Conservation (phyloP, 2,329 filamentous ascomycete genomes). For the Cordyceps farinosa region DNA sequence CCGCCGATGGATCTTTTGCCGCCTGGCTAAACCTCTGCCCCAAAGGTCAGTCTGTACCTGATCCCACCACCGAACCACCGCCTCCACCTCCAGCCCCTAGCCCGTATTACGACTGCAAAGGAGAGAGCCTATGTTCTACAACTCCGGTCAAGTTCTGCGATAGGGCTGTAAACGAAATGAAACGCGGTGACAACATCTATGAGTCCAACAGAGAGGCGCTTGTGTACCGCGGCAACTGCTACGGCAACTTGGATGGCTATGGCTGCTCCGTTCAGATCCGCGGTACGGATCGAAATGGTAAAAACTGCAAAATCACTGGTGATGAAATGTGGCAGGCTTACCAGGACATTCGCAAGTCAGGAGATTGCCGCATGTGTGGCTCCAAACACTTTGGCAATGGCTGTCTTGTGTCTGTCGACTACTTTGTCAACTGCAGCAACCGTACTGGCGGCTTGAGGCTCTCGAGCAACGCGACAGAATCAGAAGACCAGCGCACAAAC, state of each 20-base stretch:
- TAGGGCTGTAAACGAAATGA: neutral
- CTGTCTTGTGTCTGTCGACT: neutral
- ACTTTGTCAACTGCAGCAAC: neutral
- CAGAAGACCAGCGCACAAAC: too few relatives aligned
- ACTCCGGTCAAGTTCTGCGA: neutral
- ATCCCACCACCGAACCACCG: too few relatives aligned
- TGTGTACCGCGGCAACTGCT: neutral
- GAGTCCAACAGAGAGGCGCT: neutral
- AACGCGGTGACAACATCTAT: neutral
- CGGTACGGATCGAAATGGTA: neutral
- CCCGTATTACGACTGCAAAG: neutral
- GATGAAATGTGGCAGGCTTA: neutral
- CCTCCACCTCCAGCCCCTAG: neutral
- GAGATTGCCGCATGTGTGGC: neutral
- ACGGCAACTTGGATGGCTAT: neutral
- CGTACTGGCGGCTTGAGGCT: too few relatives aligned
- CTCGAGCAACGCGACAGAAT: too few relatives aligned
- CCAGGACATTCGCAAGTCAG: neutral
- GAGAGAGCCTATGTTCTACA: neutral
- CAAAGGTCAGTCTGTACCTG: neutral
- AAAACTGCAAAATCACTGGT: neutral
- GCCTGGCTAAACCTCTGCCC: conserved; percentile 18
- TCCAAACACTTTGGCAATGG: neutral
- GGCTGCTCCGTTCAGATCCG: neutral
- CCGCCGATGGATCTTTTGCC: conserved; percentile 7